Conservation (phyloP, 331 rosid species). For the Quercus tomentella region DNA sequence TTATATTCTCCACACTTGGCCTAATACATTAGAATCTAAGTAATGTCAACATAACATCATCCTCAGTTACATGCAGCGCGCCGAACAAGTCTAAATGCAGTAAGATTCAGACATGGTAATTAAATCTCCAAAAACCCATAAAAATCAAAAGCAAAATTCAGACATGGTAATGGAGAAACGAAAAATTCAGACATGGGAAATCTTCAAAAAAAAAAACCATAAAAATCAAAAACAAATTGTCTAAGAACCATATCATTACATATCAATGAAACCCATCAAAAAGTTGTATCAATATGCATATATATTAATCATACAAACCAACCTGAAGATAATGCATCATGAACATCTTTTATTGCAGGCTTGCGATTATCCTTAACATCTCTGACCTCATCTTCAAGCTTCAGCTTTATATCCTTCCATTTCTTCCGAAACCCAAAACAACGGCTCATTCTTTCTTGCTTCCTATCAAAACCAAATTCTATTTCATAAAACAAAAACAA, state of each 20-base stretch:
- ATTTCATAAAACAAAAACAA: neutral
- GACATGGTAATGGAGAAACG: neutral
- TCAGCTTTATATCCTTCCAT: slow-evolving; percentile 12
- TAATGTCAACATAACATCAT: too few relatives aligned
- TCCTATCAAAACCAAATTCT: slow-evolving; percentile 2
- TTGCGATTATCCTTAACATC: neutral
- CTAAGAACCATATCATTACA: neutral
- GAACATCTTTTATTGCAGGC: neutral
- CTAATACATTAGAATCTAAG: too few relatives aligned
- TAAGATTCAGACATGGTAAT: neutral
- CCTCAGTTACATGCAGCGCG: neutral
- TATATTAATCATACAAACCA: neutral
- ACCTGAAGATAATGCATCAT: slow-evolving; percentile 33
- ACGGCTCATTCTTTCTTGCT: slow-evolving; percentile 26
- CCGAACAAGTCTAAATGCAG: neutral
- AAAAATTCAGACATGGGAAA: neutral
- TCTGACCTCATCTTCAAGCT: neutral
- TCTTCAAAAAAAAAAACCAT: neutral
- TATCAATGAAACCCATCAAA: neutral
- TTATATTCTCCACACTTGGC: neutral
- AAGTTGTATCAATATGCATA: neutral
- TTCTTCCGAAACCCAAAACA: slow-evolving; percentile 42
- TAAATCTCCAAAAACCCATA: neutral
- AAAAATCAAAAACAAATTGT: neutral
- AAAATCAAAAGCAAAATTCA: neutral